Evolutionary conservation across 1,284 basidiomycete genomes (phyloP).

Genomic region (Schizopora paradoxa): DNA sequence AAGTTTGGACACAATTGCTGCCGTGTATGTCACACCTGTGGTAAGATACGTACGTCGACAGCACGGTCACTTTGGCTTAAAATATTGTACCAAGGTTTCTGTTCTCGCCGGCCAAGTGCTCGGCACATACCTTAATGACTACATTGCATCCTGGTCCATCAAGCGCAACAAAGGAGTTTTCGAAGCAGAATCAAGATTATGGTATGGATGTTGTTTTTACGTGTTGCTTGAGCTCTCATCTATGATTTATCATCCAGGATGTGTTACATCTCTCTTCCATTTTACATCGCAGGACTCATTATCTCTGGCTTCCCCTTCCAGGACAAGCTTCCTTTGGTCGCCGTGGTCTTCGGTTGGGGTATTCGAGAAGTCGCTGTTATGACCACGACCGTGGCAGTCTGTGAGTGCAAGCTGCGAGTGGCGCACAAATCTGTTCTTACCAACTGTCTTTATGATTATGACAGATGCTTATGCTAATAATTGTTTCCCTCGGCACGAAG

Average conservation of each 20-base stretch:
- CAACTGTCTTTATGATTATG: slow-evolving; percentile 11
- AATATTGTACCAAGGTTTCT: slow-evolving; percentile 37
- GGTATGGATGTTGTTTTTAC: slow-evolving; percentile 35
- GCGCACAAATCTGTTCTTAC: slow-evolving; percentile 3
- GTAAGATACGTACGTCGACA: slow-evolving; percentile 29
- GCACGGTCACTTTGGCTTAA: neutral
- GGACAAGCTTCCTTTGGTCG: slow-evolving; percentile 47
- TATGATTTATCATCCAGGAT: slow-evolving; percentile 36
- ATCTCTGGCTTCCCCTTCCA: slow-evolving; percentile 53
- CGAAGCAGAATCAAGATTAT: slow-evolving; percentile 61
- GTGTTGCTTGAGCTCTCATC: neutral
- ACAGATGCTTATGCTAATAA: slow-evolving; percentile 39
- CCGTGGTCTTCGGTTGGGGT: slow-evolving; percentile 62
- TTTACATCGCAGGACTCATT: slow-evolving; percentile 61
- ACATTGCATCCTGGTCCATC: slow-evolving; percentile 50
- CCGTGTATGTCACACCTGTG: slow-evolving; percentile 60
- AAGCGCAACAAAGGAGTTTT: slow-evolving; percentile 61
- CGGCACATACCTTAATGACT: slow-evolving; percentile 63
- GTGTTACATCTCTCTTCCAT: slow-evolving; percentile 53
- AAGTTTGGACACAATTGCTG: slow-evolving; percentile 44
- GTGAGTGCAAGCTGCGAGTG: slow-evolving; percentile 31
- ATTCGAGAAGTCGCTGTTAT: slow-evolving; percentile 53
- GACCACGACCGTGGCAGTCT: slow-evolving; percentile 60
- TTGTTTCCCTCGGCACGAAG: slow-evolving; percentile 46
- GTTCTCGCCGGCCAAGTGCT: slow-evolving; percentile 60